Percentiles rank a stretch among this genome's conserved stretches.
Conservation (phyloP, 805 yeast species). For the Aciculoconidium aculeatum region DNA sequence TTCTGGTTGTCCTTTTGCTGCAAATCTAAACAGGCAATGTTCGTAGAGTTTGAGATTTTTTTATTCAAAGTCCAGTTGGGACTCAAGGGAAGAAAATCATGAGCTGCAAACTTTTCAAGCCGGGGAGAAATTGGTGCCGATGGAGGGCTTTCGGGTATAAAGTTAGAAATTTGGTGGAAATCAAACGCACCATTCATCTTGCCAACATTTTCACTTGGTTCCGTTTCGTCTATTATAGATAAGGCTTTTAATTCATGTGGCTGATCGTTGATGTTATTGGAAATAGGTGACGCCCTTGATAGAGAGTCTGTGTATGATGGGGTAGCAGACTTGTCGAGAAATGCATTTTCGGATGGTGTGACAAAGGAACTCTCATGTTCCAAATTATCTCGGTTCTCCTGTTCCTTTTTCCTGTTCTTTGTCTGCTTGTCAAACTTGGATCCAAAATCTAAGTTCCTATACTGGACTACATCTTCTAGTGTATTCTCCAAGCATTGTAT, state of each 20-base stretch:
- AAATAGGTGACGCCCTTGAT: too few relatives aligned
- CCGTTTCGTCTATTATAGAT: conserved; percentile 9
- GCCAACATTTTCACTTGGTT: too few relatives aligned
- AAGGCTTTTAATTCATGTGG: conserved; percentile 10
- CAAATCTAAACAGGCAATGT: conserved; percentile 26
- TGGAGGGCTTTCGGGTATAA: conserved; percentile 40
- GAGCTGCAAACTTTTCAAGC: conserved; percentile 7
- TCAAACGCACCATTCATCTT: too few relatives aligned
- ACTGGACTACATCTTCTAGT: conserved; percentile 36
- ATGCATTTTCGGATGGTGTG: too few relatives aligned
- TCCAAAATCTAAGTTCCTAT: conserved; percentile 31
- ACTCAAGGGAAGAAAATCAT: conserved; percentile 1
- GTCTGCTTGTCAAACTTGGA: too few relatives aligned
- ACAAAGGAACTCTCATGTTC: too few relatives aligned
- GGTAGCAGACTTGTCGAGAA: too few relatives aligned
- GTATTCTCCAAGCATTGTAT: conserved; percentile 28
- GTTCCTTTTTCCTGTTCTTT: too few relatives aligned
- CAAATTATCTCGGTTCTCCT: too few relatives aligned
- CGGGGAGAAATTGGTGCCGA: conserved; percentile 38
- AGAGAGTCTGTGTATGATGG: too few relatives aligned
- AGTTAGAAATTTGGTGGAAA: conserved; percentile 14
- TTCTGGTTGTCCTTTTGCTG: conserved; percentile 1
- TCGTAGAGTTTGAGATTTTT: conserved; percentile 18
- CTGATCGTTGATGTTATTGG: conserved; percentile 7
- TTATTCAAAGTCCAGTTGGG: conserved; percentile 11